Evolutionary conservation across 345 rosid species (phyloP).

Genomic region (Barbarea vulgaris): DNA sequence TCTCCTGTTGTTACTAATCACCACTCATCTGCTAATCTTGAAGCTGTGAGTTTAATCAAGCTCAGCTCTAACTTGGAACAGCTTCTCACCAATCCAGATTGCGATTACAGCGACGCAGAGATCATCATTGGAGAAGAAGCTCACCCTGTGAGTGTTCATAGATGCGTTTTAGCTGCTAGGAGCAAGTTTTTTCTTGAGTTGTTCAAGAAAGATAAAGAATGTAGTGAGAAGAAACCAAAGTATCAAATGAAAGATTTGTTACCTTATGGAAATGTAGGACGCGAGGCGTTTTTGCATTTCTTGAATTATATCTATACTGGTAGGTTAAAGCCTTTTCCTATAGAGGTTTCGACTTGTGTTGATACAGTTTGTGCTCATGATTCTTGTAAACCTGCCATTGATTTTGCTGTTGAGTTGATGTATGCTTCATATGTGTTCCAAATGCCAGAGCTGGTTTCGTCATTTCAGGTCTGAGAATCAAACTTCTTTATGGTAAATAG

Average conservation of each 20-base stretch:
- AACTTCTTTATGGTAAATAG: not conserved
- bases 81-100: conserved; percentile 56
- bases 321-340: conserved; percentile 68
- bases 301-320: conserved; percentile 83
- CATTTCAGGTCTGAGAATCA: conserved; percentile 65
- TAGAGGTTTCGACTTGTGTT: conserved; percentile 81
- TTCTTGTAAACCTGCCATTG: conserved; percentile 83
- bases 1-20: conserved; percentile 49
- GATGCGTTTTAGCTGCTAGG: conserved; percentile 85
- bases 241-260: conserved; percentile 57
- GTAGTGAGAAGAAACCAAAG: conserved; percentile 42
- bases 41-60: conserved; percentile 65
- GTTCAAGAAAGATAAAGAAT: conserved; percentile 59
- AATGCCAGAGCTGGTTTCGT: conserved; percentile 74
- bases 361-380: conserved; percentile 72
- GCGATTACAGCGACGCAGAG: conserved; percentile 81
- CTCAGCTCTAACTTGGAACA: conserved; percentile 79
- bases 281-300: conserved; percentile 74
- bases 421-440: conserved; percentile 78
- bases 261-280: conserved; percentile 70
- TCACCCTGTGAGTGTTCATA: conserved; percentile 61
- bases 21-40: conserved; percentile 51
- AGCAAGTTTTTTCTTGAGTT: conserved; percentile 73
- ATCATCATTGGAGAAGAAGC: conserved; percentile 57
- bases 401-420: conserved; percentile 81